These are phyloP conservation scores for Aspergillus ostianus DNA, from an alignment of 495 filamentous ascomycete genomes.

Conservation along the genomic window DNA sequence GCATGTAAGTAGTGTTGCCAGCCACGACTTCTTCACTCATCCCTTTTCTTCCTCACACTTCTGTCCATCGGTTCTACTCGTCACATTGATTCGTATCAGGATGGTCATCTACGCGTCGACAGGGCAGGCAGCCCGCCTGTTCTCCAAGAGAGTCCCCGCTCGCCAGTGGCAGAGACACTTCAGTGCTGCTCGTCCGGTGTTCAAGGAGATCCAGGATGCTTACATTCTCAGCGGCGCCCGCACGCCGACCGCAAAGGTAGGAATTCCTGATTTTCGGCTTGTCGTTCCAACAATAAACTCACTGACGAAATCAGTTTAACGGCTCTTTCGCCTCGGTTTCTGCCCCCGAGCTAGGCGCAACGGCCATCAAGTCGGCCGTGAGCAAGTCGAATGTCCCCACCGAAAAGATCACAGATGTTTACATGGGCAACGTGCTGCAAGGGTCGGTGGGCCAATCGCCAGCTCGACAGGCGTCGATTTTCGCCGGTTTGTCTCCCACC, in stretches of 20 bases:
- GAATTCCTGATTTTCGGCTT: constrained; percentile 4
- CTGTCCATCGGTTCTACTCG: background rate
- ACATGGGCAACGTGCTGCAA: constrained; percentile 97
- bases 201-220: constrained; percentile 75
- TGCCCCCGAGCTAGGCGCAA: constrained; percentile 81
- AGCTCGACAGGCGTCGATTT: constrained; percentile 84
- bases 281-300: background rate
- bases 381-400: constrained; percentile 76
- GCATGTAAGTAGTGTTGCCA: too few relatives aligned
- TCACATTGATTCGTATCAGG: background rate
- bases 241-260: constrained; percentile 84
- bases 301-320: constrained; percentile 69
- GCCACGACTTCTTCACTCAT: background rate
- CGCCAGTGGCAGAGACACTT: constrained; percentile 61
- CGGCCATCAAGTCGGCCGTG: constrained; percentile 85
- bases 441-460: constrained; percentile 83
- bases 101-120: constrained; percentile 1
- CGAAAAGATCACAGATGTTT: constrained; percentile 79
- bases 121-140: background rate
- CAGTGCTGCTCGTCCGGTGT: constrained; percentile 55
- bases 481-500: constrained; percentile 73
- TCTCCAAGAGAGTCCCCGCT: constrained; percentile 38
- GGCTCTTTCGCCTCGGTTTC: constrained; percentile 77
- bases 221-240: constrained; percentile 88
- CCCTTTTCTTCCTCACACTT: background rate